Evolutionary conservation across 225 moss, liverwort and hornwort genomes (phyloP).

Genomic region (Climacium dendroides): DNA sequence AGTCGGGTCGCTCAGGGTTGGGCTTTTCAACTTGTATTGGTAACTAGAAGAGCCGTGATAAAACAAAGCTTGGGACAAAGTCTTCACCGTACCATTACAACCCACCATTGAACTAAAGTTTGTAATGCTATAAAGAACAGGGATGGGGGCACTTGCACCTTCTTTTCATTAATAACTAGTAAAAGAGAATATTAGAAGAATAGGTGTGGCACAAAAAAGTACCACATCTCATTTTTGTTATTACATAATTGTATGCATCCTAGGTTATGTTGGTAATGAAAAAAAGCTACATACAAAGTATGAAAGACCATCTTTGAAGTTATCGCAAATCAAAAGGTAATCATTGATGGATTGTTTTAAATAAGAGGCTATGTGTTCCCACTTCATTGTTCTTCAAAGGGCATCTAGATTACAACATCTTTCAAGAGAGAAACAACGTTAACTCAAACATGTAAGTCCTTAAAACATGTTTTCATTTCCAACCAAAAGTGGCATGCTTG

Average conservation of each 20-base stretch:
- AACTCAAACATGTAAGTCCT: background rate
- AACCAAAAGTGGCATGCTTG: rapidly evolving
- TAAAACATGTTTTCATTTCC: background rate
- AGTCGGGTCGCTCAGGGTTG: background rate
- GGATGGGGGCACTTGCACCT: no score
- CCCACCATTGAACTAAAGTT: background rate
- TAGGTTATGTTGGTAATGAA: no score
- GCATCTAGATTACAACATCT: background rate
- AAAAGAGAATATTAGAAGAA: no score
- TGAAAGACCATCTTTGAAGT: background rate
- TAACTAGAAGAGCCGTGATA: background rate
- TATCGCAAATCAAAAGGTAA: background rate
- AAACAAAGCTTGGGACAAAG: background rate
- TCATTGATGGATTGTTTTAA: background rate
- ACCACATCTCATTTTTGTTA: no score
- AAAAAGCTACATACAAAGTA: background rate
- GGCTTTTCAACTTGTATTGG: background rate
- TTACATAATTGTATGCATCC: no score
- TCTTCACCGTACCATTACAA: no score
- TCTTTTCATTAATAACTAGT: no score
- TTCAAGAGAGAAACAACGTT: background rate
- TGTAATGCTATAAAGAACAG: no score
- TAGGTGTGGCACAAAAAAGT: no score
- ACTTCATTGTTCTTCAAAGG: background rate
- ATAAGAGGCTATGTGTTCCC: no score